These are phyloP conservation scores for Zygosaccharomyces sapae DNA, from an alignment of 1,139 yeast genomes.

Conservation along the genomic window DNA sequence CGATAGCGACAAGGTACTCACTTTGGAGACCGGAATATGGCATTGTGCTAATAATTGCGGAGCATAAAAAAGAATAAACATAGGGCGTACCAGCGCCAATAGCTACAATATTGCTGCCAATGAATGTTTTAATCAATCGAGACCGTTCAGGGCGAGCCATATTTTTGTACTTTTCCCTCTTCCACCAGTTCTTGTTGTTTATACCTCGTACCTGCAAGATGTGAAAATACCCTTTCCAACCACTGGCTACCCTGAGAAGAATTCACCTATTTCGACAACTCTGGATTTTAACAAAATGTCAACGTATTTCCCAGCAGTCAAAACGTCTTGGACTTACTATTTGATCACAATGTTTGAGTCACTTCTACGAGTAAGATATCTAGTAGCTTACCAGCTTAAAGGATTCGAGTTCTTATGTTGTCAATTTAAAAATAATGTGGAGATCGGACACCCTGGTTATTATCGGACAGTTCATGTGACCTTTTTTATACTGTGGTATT, in stretches of 20 bases:
- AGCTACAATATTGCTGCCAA: slow-evolving; percentile 40
- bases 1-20: slow-evolving; percentile 61
- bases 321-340: not conserved
- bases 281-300: not conserved
- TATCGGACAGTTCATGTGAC: not conserved
- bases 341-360: not conserved
- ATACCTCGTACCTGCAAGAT: not conserved
- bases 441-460: slow-evolving; percentile 1
- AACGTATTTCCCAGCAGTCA: not conserved
- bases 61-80: slow-evolving; percentile 64
- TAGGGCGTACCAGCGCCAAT: slow-evolving; percentile 67
- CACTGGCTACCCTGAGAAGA: not conserved
- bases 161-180: not conserved
- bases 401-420: not conserved
- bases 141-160: slow-evolving; percentile 12
- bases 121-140: slow-evolving; percentile 16
- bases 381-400: not conserved
- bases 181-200: not conserved
- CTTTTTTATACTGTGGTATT: not conserved
- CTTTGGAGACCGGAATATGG: slow-evolving; percentile 54
- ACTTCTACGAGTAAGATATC: not conserved
- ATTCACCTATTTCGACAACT: not conserved
- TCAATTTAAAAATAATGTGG: slow-evolving; percentile 1
- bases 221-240: not conserved
- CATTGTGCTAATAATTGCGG: slow-evolving; percentile 61